Evolutionary conservation across 495 filamentous ascomycete species (phyloP).

Genomic region (Penicillium maclennaniae): DNA sequence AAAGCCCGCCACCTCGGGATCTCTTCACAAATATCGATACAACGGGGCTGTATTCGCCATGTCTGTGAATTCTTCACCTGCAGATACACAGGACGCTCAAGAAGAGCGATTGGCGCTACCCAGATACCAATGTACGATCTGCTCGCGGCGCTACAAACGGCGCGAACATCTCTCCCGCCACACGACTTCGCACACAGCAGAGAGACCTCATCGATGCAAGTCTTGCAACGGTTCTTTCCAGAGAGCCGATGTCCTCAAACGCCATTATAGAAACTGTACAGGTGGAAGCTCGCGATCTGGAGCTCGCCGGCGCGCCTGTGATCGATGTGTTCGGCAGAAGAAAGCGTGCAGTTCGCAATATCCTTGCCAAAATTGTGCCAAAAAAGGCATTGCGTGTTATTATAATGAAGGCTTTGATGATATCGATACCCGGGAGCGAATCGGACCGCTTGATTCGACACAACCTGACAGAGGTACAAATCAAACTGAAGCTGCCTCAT

Average conservation of each 20-base stretch:
- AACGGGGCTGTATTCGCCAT: neutral
- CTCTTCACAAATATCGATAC: neutral
- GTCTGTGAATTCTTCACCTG: neutral
- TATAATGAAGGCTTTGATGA: constrained; percentile 7
- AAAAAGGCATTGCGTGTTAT: constrained; percentile 10
- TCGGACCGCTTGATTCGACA: neutral
- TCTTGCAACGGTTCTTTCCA: constrained; percentile 17
- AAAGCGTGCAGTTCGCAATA: constrained; percentile 22
- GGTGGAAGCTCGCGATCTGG: constrained; percentile 7
- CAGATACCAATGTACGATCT: constrained; percentile 18
- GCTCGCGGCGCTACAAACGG: constrained; percentile 17
- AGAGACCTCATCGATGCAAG: constrained; percentile 17
- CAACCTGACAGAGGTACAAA: neutral
- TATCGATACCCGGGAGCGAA: neutral
- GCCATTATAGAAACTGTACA: constrained; percentile 14
- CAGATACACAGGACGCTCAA: neutral
- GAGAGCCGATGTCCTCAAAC: constrained; percentile 19
- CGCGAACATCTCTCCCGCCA: constrained; percentile 21
- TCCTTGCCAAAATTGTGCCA: constrained; percentile 17
- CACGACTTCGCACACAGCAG: constrained; percentile 16
- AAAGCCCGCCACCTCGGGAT: neutral
- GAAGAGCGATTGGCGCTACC: neutral
- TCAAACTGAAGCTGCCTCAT: neutral
- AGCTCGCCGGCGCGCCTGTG: constrained; percentile 15
- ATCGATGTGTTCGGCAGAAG: constrained; percentile 24